Conservation (phyloP, 768 basidiomycete species). For the Amanita phalloides region DNA sequence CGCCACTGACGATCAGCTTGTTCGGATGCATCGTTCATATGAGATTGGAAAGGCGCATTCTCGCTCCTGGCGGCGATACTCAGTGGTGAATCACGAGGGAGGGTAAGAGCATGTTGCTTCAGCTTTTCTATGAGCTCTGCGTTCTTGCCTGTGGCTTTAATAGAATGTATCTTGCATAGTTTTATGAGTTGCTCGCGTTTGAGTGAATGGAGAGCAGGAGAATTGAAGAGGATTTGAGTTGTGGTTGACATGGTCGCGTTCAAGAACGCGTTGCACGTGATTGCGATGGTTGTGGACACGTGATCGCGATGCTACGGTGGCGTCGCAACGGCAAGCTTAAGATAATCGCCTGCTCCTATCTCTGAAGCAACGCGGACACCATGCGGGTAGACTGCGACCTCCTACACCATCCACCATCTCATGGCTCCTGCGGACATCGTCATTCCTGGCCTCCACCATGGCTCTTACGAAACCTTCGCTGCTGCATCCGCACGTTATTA, state of each 20-base stretch:
- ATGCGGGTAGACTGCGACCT: neutral
- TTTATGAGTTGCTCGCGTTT: slow-evolving; percentile 80
- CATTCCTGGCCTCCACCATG: slow-evolving; percentile 21
- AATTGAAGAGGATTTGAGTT: slow-evolving; percentile 76
- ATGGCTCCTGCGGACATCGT: neutral
- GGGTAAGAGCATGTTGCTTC: slow-evolving; percentile 52
- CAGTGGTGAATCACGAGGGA: slow-evolving; percentile 46
- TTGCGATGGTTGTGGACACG: neutral
- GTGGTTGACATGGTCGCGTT: slow-evolving; percentile 46
- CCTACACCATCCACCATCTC: neutral
- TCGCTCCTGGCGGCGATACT: slow-evolving; percentile 48
- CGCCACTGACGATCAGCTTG: slow-evolving; percentile 7
- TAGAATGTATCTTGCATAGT: slow-evolving; percentile 72
- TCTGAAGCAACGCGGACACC: slow-evolving; percentile 6
- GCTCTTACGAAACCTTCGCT: slow-evolving; percentile 37
- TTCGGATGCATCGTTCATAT: slow-evolving; percentile 14
- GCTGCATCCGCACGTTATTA: slow-evolving; percentile 48
- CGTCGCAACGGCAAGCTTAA: neutral
- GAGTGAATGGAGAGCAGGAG: slow-evolving; percentile 72
- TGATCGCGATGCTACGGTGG: neutral
- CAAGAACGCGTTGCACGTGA: neutral
- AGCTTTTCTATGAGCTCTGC: slow-evolving; percentile 60
- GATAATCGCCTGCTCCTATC: neutral
- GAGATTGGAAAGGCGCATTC: slow-evolving; percentile 16
- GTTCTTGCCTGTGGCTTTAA: slow-evolving; percentile 79